Conservation (phyloP, 768 basidiomycete genomes). For the Tubosaeta sp. region DNA sequence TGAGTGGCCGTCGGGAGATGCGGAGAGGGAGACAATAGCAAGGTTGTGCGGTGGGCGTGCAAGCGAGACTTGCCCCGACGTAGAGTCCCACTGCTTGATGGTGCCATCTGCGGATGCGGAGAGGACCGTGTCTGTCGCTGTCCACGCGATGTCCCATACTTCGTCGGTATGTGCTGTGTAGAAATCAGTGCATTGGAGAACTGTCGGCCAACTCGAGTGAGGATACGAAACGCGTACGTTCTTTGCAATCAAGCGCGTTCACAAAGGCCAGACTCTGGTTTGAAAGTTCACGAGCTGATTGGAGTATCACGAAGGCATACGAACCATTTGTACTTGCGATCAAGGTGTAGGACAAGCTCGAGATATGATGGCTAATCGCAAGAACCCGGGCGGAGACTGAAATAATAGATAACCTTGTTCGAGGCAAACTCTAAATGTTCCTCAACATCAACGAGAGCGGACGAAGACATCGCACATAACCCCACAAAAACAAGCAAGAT, state of each 20-base stretch:
- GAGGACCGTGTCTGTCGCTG: conserved; percentile 55
- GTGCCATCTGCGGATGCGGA: conserved; percentile 78
- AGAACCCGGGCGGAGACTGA: conserved; percentile 52
- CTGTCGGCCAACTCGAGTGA: conserved; percentile 3
- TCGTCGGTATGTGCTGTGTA: conserved; percentile 69
- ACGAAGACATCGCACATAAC: conserved; percentile 70
- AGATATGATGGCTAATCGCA: conserved; percentile 27
- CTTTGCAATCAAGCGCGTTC: conserved; percentile 68
- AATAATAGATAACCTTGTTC: conserved; percentile 31
- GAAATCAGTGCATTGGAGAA: conserved; percentile 2
- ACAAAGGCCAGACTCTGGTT: conserved; percentile 67
- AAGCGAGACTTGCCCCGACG: conserved; percentile 56
- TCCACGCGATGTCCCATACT: conserved; percentile 77
- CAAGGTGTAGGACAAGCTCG: background rate
- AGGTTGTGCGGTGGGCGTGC: conserved; percentile 74
- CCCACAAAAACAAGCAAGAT: conserved; percentile 45
- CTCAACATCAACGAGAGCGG: conserved; percentile 89
- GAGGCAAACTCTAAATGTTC: conserved; percentile 52
- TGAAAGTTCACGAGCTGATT: conserved; percentile 19
- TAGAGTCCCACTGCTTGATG: conserved; percentile 68
- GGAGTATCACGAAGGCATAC: conserved; percentile 12
- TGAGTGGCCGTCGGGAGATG: conserved; percentile 55
- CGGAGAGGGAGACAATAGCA: conserved; percentile 78
- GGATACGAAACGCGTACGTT: conserved; percentile 48
- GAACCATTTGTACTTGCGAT: conserved; percentile 21